These are phyloP conservation scores for Fomitopsis palustris DNA, from an alignment of 1,284 basidiomycete species.

Conservation along the genomic window DNA sequence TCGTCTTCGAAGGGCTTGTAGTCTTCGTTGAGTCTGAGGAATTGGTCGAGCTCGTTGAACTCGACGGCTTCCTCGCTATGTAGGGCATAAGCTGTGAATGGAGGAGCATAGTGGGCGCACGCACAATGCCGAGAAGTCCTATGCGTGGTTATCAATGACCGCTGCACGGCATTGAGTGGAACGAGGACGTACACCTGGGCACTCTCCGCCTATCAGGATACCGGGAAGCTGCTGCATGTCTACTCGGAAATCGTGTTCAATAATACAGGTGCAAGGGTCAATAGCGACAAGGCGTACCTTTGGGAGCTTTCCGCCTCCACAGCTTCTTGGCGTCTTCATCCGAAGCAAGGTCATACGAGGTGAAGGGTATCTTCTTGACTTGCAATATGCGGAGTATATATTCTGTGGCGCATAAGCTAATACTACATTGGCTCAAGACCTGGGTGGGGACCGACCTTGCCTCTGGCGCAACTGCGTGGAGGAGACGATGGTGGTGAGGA, in stretches of 20 bases:
- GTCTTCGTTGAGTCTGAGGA: conserved; percentile 70
- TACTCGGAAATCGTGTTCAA: conserved; percentile 23
- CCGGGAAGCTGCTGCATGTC: conserved; percentile 80
- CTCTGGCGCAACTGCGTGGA: conserved; percentile 71
- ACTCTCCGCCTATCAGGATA: conserved; percentile 70
- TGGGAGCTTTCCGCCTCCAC: conserved; percentile 75
- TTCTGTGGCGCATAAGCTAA: conserved; percentile 36
- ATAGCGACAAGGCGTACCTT: conserved; percentile 32
- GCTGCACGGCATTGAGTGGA: conserved; percentile 20
- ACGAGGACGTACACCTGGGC: conserved; percentile 44
- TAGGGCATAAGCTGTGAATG: conserved; percentile 1
- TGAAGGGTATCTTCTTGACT: conserved; percentile 78
- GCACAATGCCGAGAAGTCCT: conserved; percentile 60
- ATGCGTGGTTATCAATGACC: conserved; percentile 25
- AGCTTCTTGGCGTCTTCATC: conserved; percentile 75
- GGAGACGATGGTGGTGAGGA: conserved; percentile 82
- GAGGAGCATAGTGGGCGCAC: conserved; percentile 14
- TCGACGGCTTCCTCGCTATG: conserved; percentile 79
- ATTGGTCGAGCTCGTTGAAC: conserved; percentile 62
- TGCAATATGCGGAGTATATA: conserved; percentile 74
- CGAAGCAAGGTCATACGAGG: conserved; percentile 77
- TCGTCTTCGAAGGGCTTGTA: conserved; percentile 47
- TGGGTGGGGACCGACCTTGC: conserved; percentile 35
- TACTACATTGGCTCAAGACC: not conserved
- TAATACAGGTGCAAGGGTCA: not conserved